Base-by-base conservation (phyloP, 441 rosid genomes). In the Adansonia rubrostipa region DNA sequence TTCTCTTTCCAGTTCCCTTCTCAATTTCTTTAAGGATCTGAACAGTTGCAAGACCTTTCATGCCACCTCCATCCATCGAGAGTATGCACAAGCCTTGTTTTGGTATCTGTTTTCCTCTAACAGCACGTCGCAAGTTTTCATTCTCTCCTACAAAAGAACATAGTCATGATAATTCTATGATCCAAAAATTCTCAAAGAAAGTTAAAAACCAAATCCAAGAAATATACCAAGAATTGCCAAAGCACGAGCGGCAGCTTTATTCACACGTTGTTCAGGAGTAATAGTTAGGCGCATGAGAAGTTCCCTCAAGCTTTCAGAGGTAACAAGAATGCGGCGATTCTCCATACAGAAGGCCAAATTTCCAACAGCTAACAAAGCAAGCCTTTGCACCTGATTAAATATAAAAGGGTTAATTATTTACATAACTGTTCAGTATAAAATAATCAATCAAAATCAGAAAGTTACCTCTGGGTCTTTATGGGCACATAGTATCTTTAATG, bases 61-160 rank as follows among this genome's bases (percentile, higher is more conserved):
- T 96, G 83, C 99, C 99, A 82, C 99, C 99, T 67, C 99, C 98
- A 85, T 96, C 99, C 99, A 96, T 96, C 61, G 99, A 82, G 74
- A 96, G 98, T 82, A 96, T 93, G 71, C 99, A 96, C 78, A 94
- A 78, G 66, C 99, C 98, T 86, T 93, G 93, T 84, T 91, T 94
- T 62, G 98, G 90, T 74, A 93, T 90, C 75, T 84, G 95, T 80
- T 97, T 92, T 80, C 96, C 99, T 83, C 85, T 93, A 82, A 92
- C 87, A 75, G 98, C 92, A 77, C 97, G 98, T 36, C 99, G 89
- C 78, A 96, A 80, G 82, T 81, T 89, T 84, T 96, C 99, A 82
- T 96, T 96, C 87, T 96, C 99, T 81, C 99, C 99, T 96, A 80
- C 28, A 75, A 72, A 82, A 73, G 56, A 77, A 89, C 71, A 78